Evolutionary conservation across 441 rosid genomes (phyloP), one percentile per base, ranked within the genome.

Genomic region (Biscutella laevigata): DNA sequence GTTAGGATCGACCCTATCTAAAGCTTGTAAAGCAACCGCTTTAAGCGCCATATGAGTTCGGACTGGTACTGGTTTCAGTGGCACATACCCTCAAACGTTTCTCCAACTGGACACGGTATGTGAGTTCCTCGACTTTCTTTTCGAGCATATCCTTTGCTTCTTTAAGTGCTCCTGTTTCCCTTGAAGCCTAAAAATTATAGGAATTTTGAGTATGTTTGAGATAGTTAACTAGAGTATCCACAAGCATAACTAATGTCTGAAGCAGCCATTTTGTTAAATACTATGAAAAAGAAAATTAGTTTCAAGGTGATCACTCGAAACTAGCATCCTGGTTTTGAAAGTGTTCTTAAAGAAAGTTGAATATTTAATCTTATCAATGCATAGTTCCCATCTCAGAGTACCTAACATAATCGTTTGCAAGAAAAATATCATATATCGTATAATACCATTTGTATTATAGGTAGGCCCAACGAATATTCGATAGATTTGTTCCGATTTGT

Each of bases 91-190:
- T 74, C 37, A 78, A 63, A 53, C 97, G 97, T 57, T 88, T 88
- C 77, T 94, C 99, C 62, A 94, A 67, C 54, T 88, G 97, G 38
- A 86, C 65, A 54, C 97, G 92, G 92, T 95, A 94, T 22, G 97
- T 86, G 66, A 94, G 95, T 58, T 94, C 99, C 78, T 94, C 99
- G 7, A 88, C 95, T 27, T 70, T 82, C 67, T 88, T 88, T 76
- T 88, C 97, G 38, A 94, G 97, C 77, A 88, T 88, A 77, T 92
- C 88, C 70, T 92, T 92, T 34, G 97, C 99, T 71, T 92, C 99
- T 68, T 88, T 86, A 24, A 92, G 84, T 29, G 97, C 99, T 34
- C 99, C 99, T 1, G 99, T 88, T 71, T 92, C 97, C 77, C 92
- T 86, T 52, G 99, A 77, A 59, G 85, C 99, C 99, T 92, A 72